These are phyloP conservation scores for Aspergillus sp. DNA, from an alignment of 2,329 filamentous ascomycete species.

Conservation along the genomic window DNA sequence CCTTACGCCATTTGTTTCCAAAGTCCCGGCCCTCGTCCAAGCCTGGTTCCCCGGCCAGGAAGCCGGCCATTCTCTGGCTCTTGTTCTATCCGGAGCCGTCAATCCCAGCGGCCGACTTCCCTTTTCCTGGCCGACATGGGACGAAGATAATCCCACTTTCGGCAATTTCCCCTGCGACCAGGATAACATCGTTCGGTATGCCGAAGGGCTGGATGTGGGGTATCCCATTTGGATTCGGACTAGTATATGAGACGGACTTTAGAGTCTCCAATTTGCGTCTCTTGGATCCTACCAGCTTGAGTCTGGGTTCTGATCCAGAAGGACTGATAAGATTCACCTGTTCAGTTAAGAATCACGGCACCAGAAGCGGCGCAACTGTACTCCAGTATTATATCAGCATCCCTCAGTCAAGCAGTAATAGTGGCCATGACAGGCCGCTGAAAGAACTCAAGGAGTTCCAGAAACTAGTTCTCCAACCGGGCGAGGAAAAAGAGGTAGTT, in stretches of 20 bases:
- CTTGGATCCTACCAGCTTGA: neutral
- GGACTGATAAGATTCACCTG: neutral
- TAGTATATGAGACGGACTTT: neutral
- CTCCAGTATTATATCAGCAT: neutral
- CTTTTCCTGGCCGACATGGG: neutral
- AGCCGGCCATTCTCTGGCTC: too few species aligned
- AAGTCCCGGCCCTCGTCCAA: too few species aligned
- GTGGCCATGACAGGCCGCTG: neutral
- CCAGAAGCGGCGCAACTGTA: neutral
- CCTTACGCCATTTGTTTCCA: too few species aligned
- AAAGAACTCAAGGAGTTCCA: neutral
- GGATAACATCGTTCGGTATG: neutral
- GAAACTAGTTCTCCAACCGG: neutral
- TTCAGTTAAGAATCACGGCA: neutral
- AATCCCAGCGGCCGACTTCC: too few species aligned
- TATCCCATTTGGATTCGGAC: neutral
- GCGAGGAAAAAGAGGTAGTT: neutral
- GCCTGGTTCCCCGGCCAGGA: too few species aligned
- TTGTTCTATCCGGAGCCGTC: too few species aligned
- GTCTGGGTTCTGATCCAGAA: neutral
- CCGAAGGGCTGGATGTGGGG: neutral
- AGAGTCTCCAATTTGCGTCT: neutral
- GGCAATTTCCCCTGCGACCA: constrained; percentile 3
- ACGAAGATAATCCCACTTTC: neutral
- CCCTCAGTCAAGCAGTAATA: neutral